Percentiles rank a stretch among this genome's conserved stretches.
These are phyloP conservation scores for Cladosporium sp. DNA, from an alignment of 2,329 filamentous ascomycete species.

Conservation along the genomic window DNA sequence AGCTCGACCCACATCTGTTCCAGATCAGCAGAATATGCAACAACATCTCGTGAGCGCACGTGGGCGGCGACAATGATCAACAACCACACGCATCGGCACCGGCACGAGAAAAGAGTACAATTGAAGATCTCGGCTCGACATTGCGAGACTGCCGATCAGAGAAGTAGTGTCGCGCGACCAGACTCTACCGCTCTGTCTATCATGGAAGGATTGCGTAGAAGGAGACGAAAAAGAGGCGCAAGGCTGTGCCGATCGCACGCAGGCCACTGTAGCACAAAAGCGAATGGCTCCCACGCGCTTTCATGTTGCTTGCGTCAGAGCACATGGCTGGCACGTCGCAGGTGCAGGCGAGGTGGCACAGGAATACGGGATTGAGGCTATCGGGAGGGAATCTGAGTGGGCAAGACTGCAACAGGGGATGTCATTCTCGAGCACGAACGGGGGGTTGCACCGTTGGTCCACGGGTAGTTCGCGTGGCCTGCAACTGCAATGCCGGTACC, in stretches of 20 bases:
- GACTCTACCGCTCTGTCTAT: neutral
- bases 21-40: neutral
- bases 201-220: neutral
- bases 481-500: neutral
- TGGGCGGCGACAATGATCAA: neutral
- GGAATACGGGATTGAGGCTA: neutral
- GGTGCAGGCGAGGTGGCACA: slow-evolving; percentile 14
- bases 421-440: neutral
- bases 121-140: neutral
- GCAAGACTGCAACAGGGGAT: neutral
- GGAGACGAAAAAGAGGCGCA: neutral
- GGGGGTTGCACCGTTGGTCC: neutral
- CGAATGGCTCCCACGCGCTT: slow-evolving; percentile 18
- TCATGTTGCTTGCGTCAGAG: slow-evolving; percentile 19
- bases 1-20: neutral
- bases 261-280: slow-evolving; percentile 1
- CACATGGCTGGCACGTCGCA: slow-evolving; percentile 21
- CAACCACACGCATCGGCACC: neutral
- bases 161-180: neutral
- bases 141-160: neutral
- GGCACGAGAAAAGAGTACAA: neutral
- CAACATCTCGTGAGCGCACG: neutral
- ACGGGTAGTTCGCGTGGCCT: neutral
- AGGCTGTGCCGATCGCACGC: slow-evolving; percentile 3
- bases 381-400: neutral